Percentiles rank a stretch among this genome's conserved stretches.
Evolutionary conservation across 495 filamentous ascomycete genomes (phyloP).

Genomic region (Talaromyces borbonicus): DNA sequence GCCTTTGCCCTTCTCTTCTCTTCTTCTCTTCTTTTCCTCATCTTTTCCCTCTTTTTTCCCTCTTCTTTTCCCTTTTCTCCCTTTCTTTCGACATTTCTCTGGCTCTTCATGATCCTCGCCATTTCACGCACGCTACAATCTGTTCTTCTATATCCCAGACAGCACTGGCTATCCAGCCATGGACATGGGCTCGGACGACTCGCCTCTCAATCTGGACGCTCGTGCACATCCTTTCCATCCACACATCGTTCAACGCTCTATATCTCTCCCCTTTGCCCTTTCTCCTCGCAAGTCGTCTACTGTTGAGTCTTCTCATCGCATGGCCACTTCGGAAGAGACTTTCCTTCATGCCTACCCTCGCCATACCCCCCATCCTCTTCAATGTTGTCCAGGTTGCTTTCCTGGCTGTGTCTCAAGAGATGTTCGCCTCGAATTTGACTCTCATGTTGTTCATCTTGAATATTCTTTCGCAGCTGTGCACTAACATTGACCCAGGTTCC

Average conservation of each 20-base stretch:
- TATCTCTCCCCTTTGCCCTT: slow-evolving; percentile 5
- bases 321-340: background rate
- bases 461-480: background rate
- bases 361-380: background rate
- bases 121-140: background rate
- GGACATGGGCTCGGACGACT: background rate
- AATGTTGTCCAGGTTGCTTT: background rate
- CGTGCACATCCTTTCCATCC: slow-evolving; percentile 8
- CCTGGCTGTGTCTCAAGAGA: background rate
- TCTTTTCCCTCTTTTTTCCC: background rate
- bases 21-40: background rate
- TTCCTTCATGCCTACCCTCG: background rate
- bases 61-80: background rate
- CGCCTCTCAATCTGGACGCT: slow-evolving; percentile 6
- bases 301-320: background rate
- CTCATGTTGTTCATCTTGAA: background rate
- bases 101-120: background rate
- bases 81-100: background rate
- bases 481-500: slow-evolving; percentile 23
- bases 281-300: background rate
- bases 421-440: background rate
- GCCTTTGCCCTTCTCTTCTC: background rate
- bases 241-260: background rate
- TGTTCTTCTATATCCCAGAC: background rate
- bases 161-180: background rate